Evolutionary conservation across 192 early-diverging fungal genomes (phyloP).

Genomic region (Backusella westeae): DNA sequence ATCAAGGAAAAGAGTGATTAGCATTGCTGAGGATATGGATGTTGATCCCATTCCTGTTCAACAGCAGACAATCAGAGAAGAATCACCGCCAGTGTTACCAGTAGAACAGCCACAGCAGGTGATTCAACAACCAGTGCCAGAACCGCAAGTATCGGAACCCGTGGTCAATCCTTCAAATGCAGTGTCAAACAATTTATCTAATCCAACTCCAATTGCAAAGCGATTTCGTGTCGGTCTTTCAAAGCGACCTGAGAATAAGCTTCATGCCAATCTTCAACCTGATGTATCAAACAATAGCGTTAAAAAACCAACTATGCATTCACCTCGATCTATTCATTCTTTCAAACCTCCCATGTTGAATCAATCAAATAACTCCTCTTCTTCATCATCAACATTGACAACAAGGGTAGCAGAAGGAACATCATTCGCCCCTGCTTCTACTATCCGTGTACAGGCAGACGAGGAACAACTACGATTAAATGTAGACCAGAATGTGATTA

Average conservation of each 20-base stretch:
- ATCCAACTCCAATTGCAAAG: not conserved
- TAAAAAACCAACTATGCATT: not conserved
- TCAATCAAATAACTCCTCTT: not conserved
- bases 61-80: not conserved
- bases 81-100: not conserved
- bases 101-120: not conserved
- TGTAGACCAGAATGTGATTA: not conserved
- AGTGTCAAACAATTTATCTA: not conserved
- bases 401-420: not conserved
- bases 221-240: not conserved
- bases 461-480: not conserved
- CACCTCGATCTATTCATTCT: not conserved
- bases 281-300: not conserved
- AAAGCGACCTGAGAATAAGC: not conserved
- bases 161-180: not conserved
- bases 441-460: not conserved
- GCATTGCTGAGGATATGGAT: not conserved
- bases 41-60: not conserved
- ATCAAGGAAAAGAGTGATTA: not conserved
- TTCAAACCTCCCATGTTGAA: not conserved
- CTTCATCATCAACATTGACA: not conserved
- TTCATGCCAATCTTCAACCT: not conserved
- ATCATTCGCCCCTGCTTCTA: not conserved
- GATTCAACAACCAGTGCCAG: not conserved
- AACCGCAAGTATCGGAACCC: not conserved